Evolutionary conservation across 2,329 filamentous ascomycete genomes (phyloP).

Genomic region (Dactylellina leptospora): DNA sequence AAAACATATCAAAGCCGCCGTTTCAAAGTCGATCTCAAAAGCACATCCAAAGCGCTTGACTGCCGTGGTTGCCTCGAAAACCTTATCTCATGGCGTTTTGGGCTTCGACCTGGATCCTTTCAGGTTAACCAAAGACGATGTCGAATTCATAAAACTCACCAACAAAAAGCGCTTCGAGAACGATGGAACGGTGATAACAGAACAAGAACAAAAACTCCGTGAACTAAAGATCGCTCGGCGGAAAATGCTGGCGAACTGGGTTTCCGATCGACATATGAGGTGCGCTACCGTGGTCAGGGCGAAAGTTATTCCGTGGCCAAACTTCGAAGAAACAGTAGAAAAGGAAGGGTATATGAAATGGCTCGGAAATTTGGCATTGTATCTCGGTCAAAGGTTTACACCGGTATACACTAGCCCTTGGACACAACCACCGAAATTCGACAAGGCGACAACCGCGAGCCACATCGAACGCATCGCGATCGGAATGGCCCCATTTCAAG

Average conservation of each 20-base stretch:
- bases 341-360: constrained; percentile 18
- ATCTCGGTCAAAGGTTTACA: constrained; percentile 32
- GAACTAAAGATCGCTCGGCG: constrained; percentile 32
- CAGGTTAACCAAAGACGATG: constrained; percentile 32
- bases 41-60: constrained; percentile 10
- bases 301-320: not conserved
- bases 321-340: constrained; percentile 19
- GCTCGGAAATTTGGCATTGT: constrained; percentile 28
- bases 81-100: constrained; percentile 10
- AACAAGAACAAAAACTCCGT: constrained; percentile 20
- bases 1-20: constrained; percentile 12
- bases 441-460: constrained; percentile 13
- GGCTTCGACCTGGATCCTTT: constrained; percentile 37
- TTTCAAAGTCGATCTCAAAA: constrained; percentile 15
- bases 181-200: constrained; percentile 27
- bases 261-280: constrained; percentile 36
- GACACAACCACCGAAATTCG: constrained; percentile 26
- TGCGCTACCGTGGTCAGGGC: constrained; percentile 26
- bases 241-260: constrained; percentile 45
- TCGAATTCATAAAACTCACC: constrained; percentile 29
- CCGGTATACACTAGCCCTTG: constrained; percentile 34
- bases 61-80: too few relatives aligned
- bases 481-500: constrained; percentile 31
- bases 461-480: constrained; percentile 37
- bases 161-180: constrained; percentile 28